Evolutionary conservation across 2,329 filamentous ascomycete species (phyloP).

Genomic region (Mollisia scopiformis): DNA sequence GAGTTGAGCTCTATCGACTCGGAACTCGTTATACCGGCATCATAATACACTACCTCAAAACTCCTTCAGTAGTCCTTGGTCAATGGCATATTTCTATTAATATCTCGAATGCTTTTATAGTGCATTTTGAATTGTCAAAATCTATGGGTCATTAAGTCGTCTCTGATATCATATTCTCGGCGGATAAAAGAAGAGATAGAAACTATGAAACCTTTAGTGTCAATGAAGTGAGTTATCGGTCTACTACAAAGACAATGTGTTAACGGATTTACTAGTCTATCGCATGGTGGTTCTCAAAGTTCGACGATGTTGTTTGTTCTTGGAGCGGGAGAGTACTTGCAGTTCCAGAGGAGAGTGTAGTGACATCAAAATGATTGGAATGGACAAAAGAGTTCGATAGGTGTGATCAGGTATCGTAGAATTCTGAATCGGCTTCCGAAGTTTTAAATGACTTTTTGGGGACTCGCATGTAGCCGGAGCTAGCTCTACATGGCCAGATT

Average conservation of each 20-base stretch:
- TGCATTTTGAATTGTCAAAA: slow-evolving; percentile 9
- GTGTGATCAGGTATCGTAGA: too few species aligned
- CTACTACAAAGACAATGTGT: neutral
- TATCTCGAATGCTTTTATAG: neutral
- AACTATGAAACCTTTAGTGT: neutral
- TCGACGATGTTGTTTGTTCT: slow-evolving; percentile 1
- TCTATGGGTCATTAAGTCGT: slow-evolving; percentile 8
- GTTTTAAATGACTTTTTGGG: too few species aligned
- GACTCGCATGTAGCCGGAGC: too few species aligned
- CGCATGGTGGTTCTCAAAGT: slow-evolving; percentile 15
- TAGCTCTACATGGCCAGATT: too few species aligned
- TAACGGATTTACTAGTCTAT: slow-evolving; percentile 11
- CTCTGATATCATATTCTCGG: slow-evolving; percentile 11
- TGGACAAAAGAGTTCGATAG: too few species aligned
- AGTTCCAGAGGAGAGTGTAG: slow-evolving; percentile 9
- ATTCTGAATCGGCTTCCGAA: too few species aligned
- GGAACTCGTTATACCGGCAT: slow-evolving; percentile 17
- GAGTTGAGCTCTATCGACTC: slow-evolving; percentile 13
- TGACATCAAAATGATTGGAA: slow-evolving; percentile 3
- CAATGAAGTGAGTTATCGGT: neutral
- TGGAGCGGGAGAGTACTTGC: slow-evolving; percentile 7
- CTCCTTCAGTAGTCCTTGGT: slow-evolving; percentile 10
- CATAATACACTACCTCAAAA: slow-evolving; percentile 14
- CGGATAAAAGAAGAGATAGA: slow-evolving; percentile 1
- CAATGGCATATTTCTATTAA: slow-evolving; percentile 20